These are phyloP conservation scores for Cytospora piceae DNA, from an alignment of 2,329 filamentous ascomycete genomes.

Conservation along the genomic window DNA sequence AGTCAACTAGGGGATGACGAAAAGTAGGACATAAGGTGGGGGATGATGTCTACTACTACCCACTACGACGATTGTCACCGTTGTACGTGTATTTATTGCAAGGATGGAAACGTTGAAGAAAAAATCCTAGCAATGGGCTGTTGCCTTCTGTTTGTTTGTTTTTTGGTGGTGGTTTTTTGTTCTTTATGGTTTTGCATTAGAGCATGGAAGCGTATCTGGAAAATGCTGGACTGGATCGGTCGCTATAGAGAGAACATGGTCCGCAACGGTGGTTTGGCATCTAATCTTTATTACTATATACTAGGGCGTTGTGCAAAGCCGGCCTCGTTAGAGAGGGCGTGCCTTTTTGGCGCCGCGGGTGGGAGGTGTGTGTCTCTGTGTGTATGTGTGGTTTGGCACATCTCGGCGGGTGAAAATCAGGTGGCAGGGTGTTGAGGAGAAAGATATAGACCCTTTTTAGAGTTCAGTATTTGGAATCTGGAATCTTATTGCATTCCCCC, in stretches of 20 bases:
- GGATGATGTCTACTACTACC: background rate
- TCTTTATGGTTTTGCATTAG: conserved; percentile 2
- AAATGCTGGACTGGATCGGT: conserved; percentile 9
- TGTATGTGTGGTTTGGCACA: too few relatives aligned
- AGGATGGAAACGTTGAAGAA: background rate
- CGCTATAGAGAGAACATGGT: conserved; percentile 11
- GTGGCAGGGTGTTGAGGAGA: too few relatives aligned
- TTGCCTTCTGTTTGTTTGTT: background rate
- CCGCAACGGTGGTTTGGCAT: conserved; percentile 3
- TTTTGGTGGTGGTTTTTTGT: background rate
- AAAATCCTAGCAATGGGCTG: background rate
- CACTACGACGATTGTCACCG: background rate
- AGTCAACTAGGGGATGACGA: conserved; percentile 9
- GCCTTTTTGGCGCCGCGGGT: too few relatives aligned
- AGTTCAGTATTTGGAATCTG: conserved; percentile 10
- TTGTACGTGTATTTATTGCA: background rate
- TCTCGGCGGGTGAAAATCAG: too few relatives aligned
- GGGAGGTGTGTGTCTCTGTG: too few relatives aligned
- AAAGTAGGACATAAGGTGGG: background rate
- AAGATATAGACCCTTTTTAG: background rate
- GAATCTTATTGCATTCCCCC: background rate
- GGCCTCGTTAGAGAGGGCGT: too few relatives aligned
- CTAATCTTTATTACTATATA: conserved; percentile 7
- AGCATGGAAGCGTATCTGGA: conserved; percentile 11
- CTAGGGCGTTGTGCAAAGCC: background rate